phyloP scores from a whole-genome alignment of 306 rosid genomes.

The Lablab purpureus region DNA sequence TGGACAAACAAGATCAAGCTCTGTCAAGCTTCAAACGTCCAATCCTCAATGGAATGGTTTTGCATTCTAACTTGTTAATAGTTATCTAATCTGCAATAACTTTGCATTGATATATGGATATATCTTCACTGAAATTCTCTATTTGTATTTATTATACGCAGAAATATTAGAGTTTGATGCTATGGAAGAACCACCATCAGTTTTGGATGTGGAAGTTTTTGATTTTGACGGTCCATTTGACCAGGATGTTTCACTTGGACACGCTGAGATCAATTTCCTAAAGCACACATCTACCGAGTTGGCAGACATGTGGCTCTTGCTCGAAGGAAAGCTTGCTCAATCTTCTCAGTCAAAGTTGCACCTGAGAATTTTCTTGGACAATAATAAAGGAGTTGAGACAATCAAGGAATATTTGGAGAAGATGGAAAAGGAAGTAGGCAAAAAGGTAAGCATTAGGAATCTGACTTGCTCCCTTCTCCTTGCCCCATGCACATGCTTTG shows the following conservation, averaged over 20 bases:
- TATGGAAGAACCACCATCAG: constrained; percentile 96
- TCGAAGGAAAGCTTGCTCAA: constrained; percentile 88
- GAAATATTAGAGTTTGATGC: constrained; percentile 95
- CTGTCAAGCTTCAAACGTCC: constrained; percentile 79
- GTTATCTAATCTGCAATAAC: not conserved
- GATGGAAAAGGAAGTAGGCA: constrained; percentile 98
- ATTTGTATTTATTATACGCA: constrained; percentile 47
- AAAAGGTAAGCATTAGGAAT: constrained; percentile 62
- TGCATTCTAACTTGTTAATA: constrained; percentile 32
- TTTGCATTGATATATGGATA: constrained; percentile 32
- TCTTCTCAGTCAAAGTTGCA: constrained; percentile 88
- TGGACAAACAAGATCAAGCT: constrained; percentile 89
- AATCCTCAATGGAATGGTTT: constrained; percentile 94
- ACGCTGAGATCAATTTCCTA: constrained; percentile 86
- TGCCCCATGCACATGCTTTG: not conserved
- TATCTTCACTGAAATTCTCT: constrained; percentile 21
- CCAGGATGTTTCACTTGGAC: constrained; percentile 84
- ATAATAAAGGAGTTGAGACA: constrained; percentile 78
- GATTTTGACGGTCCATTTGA: constrained; percentile 95
- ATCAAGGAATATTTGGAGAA: constrained; percentile 83
- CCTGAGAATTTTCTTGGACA: constrained; percentile 86
- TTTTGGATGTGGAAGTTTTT: constrained; percentile 79
- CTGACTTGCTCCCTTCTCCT: constrained; percentile 12
- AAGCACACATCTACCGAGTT: constrained; percentile 78
- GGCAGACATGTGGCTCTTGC: constrained; percentile 86